phyloP scores from a whole-genome alignment of 805 yeast genomes.

The Barnettozyma vustinii region DNA sequence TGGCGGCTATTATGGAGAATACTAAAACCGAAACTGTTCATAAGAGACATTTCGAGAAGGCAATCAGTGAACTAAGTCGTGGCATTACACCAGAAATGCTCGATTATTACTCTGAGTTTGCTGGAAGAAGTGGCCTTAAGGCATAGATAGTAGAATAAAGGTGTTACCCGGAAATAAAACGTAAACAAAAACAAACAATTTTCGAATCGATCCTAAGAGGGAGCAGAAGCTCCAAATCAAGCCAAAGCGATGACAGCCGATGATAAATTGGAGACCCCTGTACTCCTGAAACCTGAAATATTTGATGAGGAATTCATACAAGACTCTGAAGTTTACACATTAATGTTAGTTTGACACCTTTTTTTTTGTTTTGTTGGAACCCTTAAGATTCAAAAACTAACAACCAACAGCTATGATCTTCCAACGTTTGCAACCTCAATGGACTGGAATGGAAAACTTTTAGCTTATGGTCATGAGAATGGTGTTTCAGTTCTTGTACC shows the following conservation, averaged over 20 bases:
- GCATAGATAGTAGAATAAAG: constrained; percentile 5
- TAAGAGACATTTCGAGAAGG: constrained; percentile 66
- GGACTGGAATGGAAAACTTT: constrained; percentile 22
- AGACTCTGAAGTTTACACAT: constrained; percentile 19
- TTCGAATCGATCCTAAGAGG: not conserved
- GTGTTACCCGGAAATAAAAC: constrained; percentile 1
- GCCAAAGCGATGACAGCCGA: constrained; percentile 3
- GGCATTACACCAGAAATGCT: constrained; percentile 88
- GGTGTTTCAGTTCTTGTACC: constrained; percentile 22
- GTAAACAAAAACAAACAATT: not conserved
- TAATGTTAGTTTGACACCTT: constrained; percentile 14
- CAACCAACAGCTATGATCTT: constrained; percentile 15
- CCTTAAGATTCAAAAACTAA: not conserved
- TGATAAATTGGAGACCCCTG: constrained; percentile 12
- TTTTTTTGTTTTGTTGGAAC: not conserved
- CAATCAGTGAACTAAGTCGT: constrained; percentile 59
- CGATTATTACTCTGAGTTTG: constrained; percentile 55
- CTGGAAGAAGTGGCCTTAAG: constrained; percentile 35
- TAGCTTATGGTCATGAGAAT: constrained; percentile 19
- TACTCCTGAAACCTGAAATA: constrained; percentile 21
- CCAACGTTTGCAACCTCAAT: constrained; percentile 13
- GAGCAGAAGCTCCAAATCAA: not conserved
- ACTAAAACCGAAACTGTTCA: constrained; percentile 46
- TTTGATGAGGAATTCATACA: constrained; percentile 14
- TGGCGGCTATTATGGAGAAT: constrained; percentile 86